Conservation (phyloP, 2,329 filamentous ascomycete species). For the Xylaria sp. region DNA sequence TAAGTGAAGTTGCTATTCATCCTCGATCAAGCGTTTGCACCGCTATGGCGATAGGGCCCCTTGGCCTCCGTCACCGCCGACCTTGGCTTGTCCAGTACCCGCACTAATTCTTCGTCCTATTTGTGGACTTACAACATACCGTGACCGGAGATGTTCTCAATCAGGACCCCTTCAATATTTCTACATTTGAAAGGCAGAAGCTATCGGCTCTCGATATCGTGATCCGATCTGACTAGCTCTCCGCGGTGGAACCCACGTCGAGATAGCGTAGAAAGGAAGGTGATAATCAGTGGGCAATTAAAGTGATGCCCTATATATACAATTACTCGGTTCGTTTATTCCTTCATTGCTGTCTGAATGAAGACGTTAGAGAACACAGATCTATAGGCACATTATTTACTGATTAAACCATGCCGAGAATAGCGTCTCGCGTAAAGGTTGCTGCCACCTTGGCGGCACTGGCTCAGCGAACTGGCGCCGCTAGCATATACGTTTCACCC, state of each 20-base stretch:
- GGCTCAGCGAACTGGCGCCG: slow-evolving; percentile 35
- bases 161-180: neutral
- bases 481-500: slow-evolving; percentile 59
- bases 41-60: neutral
- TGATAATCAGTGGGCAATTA: neutral
- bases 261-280: slow-evolving; percentile 4
- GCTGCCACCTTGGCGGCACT: slow-evolving; percentile 11
- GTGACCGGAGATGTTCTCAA: slow-evolving; percentile 22
- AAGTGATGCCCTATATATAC: slow-evolving; percentile 22
- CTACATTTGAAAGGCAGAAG: neutral
- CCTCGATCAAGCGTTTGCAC: neutral
- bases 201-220: neutral
- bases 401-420: slow-evolving; percentile 24
- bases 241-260: neutral
- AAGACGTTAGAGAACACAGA: neutral
- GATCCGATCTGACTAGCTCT: neutral
- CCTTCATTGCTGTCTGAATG: neutral
- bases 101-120: slow-evolving; percentile 28
- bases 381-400: neutral
- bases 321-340: neutral
- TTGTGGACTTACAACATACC: slow-evolving; percentile 30
- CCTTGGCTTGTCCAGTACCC: slow-evolving; percentile 24
- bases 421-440: slow-evolving; percentile 3
- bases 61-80: slow-evolving; percentile 25
- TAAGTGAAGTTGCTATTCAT: neutral